Evolutionary conservation across 768 basidiomycete species (phyloP).

Genomic region (Fomitopsis pulvina): DNA sequence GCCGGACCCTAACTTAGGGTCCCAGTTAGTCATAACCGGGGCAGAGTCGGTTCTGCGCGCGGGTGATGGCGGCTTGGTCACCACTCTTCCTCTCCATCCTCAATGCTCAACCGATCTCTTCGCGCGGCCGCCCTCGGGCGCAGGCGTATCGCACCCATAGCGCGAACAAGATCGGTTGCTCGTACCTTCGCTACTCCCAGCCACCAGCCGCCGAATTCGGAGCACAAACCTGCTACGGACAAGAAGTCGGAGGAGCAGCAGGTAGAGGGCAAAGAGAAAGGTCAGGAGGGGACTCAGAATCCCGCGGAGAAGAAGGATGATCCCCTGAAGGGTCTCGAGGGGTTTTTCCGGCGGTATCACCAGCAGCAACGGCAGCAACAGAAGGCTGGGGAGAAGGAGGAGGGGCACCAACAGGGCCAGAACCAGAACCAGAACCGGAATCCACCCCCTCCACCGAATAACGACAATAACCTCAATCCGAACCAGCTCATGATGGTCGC

Average conservation of each 20-base stretch:
- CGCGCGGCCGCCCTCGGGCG: constrained; percentile 44
- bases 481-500: constrained; percentile 56
- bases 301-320: constrained; percentile 30
- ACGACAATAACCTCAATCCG: constrained; percentile 46
- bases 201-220: constrained; percentile 26
- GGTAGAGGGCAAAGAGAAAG: constrained; percentile 28
- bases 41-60: neutral
- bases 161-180: constrained; percentile 19
- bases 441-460: constrained; percentile 36
- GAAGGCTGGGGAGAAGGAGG: constrained; percentile 3
- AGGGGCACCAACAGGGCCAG: constrained; percentile 17
- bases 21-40: constrained; percentile 17
- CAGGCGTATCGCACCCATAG: constrained; percentile 30
- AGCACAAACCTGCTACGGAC: constrained; percentile 21
- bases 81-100: constrained; percentile 13
- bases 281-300: constrained; percentile 22
- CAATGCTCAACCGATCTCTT: constrained; percentile 62
- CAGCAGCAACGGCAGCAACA: constrained; percentile 29
- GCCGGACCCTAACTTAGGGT: constrained; percentile 14
- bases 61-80: neutral
- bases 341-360: constrained; percentile 69
- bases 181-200: constrained; percentile 47
- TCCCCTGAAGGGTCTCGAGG: constrained; percentile 61
- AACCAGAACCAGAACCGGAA: constrained; percentile 32
- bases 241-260: constrained; percentile 27